Evolutionary conservation across 2,329 filamentous ascomycete genomes (phyloP), one percentile per base, ranked within the genome.

Genomic region (Arthrobotrys pseudoclavata): DNA sequence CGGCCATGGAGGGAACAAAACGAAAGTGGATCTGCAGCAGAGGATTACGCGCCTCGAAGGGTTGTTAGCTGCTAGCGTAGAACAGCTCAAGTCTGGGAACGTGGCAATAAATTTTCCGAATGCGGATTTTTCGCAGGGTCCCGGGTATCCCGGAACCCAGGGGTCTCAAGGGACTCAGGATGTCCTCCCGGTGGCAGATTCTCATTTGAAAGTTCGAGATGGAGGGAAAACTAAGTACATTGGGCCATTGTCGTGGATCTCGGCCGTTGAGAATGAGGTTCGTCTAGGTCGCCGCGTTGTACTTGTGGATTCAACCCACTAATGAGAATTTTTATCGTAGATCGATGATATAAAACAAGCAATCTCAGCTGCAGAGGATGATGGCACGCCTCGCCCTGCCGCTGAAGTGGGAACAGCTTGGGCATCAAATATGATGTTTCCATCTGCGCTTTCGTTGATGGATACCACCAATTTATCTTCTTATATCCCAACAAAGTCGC

Each of bases 311-410:
- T 18, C 12, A 20, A 50, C 24, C 45, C 2, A 37, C 71, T 63
- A 22, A 67, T 24, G 29, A 29, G 10, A 2, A 34, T 40, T 10
- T 1, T 40, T 53, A 22, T 20, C 42, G 15, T 50, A 77, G 74
- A 77, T 77, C 24, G 74, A 77, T 22, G 74, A 77, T 47, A 77
- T 77, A 34, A 77, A 77, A 52, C 67, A 77, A 55, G 74, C 74
- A 20, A 77, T 77, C 9, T 31, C 66, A 1, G 48, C 47, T 10
- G 48, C 71, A 9, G 67, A 77, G 1, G 66, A 71, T 26, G 37
- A 71, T 52, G n/a, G 18, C 40, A 47, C 50, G 1, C 52, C 67
- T 22, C 52, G 55, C 6, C 29, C 55, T 40, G 42, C 37, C 5
- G 24, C 74, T 12, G 67, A 66, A 24, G 31, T 34, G 1, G 67